Evolutionary conservation across 2,329 filamentous ascomycete species (phyloP), one percentile per base, ranked within the genome.

Genomic region (Erysiphe pulchra): DNA sequence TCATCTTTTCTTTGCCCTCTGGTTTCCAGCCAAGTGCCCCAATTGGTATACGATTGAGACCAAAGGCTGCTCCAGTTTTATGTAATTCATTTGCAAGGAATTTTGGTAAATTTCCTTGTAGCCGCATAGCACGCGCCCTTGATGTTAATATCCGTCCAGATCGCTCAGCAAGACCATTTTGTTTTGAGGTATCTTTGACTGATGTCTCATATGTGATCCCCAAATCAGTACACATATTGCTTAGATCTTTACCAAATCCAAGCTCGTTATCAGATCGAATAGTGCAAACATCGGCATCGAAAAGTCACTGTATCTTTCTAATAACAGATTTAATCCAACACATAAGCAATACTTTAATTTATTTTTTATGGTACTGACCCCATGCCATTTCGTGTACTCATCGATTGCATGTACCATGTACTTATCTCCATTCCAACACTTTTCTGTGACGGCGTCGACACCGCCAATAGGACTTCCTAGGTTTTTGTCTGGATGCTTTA

Each of bases 81-180:
- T 41, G 24, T 13, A 41, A 11, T n/a, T 41, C 39, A 41, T 41
- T 28, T 41, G 17, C 9, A 11, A 24, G 24, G 24, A 10, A 20
- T 18, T 18, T 41, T 20, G 20, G 39, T 13, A 41, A 18, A n/a
- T 41, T 28, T 24, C 13, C 39, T n/a, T 28, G 39, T 11, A 41
- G 16, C 16, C 20, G 17, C 39, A 41, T 41, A 20, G 39, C 20
- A 8, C 39, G 39, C 6, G 39, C 39, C n/a, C 39, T 41, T 10
- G 39, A 6, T 11, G 39, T 41, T 7, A 41, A 18, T 41, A 28
- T 41, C 24, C 13, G 10, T 9, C 39, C 39, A 11, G 39, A n/a
- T 20, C 39, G 39, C n/a, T 41, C 39, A 41, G 39, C 39, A 24
- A 41, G 39, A 41, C 39, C 39, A 28, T 41, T 41, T n/a, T 41